phyloP scores from a whole-genome alignment of 345 rosid species.

The Conringia planisiliqua region DNA sequence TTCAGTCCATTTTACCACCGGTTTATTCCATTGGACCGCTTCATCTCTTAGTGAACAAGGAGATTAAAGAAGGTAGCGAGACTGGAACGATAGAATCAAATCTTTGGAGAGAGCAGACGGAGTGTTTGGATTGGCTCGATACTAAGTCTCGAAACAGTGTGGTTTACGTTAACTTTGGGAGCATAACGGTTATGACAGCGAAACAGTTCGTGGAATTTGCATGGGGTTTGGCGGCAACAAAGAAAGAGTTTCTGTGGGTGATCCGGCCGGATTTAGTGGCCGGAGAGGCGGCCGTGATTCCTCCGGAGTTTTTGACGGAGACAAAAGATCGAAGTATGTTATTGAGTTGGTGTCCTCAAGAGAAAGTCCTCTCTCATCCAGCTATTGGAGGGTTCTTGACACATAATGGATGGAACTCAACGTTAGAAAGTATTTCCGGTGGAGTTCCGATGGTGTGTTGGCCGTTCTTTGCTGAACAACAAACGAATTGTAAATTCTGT shows the following conservation, averaged over 20 bases:
- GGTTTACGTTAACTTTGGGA: conserved; percentile 19
- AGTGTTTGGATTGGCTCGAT: conserved; percentile 30
- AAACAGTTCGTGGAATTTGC: conserved; percentile 29
- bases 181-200: conserved; percentile 14
- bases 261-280: conserved; percentile 49
- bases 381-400: conserved; percentile 49
- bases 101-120: conserved; percentile 28
- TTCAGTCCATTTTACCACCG: conserved; percentile 22
- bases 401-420: conserved; percentile 62
- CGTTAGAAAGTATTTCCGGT: conserved; percentile 36
- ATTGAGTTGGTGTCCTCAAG: conserved; percentile 54
- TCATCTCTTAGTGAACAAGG: background rate
- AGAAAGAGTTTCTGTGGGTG: conserved; percentile 50
- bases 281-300: conserved; percentile 37
- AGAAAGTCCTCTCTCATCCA: conserved; percentile 45
- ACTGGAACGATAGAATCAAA: background rate
- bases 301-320: conserved; percentile 31
- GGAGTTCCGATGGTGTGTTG: conserved; percentile 54
- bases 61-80: background rate
- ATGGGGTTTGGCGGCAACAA: conserved; percentile 56
- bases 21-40: conserved; percentile 20
- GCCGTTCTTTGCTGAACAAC: conserved; percentile 62
- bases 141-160: conserved; percentile 15
- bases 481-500: conserved; percentile 43
- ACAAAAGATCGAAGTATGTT: conserved; percentile 38